Evolutionary conservation across 805 yeast species (phyloP).

Genomic region (Naumovozyma castellii): DNA sequence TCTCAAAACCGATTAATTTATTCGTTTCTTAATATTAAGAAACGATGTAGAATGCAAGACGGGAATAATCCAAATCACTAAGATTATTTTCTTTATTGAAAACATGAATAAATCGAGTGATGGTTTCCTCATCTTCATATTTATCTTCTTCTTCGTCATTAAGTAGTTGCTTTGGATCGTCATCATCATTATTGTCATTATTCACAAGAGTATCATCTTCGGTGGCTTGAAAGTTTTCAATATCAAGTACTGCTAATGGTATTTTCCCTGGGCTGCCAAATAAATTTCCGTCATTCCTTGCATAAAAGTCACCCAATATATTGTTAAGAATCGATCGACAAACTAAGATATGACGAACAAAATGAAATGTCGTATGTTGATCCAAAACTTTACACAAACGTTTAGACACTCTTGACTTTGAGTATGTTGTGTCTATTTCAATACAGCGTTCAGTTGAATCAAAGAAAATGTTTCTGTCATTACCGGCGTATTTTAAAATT

Average conservation of each 20-base stretch:
- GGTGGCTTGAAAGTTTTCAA: too few relatives aligned
- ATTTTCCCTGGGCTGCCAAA: background rate
- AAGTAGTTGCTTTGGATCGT: background rate
- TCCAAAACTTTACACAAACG: background rate
- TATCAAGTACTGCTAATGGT: too few relatives aligned
- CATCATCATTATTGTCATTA: background rate
- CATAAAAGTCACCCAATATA: background rate
- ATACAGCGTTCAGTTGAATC: background rate
- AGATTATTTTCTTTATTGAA: background rate
- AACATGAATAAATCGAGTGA: background rate
- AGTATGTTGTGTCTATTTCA: background rate
- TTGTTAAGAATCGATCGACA: background rate
- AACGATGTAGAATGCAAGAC: background rate
- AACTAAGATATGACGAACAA: background rate
- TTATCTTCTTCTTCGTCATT: background rate
- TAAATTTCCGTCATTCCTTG: background rate
- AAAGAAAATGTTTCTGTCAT: too few relatives aligned
- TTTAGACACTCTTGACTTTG: background rate
- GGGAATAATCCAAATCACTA: background rate
- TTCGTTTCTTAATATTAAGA: background rate
- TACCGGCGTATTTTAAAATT: too few relatives aligned
- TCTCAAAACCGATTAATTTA: too few relatives aligned
- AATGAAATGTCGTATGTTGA: background rate
- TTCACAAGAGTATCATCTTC: too few relatives aligned
- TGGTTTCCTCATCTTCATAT: background rate